phyloP scores from a whole-genome alignment of 2,329 filamentous ascomycete species.

The Apiospora marii region DNA sequence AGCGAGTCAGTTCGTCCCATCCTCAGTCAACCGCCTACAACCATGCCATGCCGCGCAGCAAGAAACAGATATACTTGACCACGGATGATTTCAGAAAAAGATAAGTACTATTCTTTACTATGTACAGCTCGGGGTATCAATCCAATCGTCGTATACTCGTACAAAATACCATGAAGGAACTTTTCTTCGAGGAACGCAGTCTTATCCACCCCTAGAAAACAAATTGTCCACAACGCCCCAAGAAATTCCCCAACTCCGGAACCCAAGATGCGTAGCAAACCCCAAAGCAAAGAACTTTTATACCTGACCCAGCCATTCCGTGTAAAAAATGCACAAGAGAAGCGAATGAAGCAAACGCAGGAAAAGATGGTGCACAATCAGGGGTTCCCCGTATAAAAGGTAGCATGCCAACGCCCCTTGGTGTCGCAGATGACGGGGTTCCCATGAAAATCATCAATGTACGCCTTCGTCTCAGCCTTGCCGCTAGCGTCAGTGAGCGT shows the following conservation, averaged over 20 bases:
- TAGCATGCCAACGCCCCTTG: slow-evolving; percentile 29
- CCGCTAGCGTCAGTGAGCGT: slow-evolving; percentile 25
- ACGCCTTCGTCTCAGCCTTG: slow-evolving; percentile 24
- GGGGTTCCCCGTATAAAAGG: slow-evolving; percentile 29
- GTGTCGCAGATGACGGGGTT: slow-evolving; percentile 32
- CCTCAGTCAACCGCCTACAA: background rate
- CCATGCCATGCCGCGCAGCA: too few species aligned
- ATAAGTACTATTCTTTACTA: background rate
- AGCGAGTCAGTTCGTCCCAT: background rate
- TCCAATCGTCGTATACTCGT: too few species aligned
- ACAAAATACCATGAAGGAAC: too few species aligned
- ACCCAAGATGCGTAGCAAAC: background rate
- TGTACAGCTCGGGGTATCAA: background rate
- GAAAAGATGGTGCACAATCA: background rate
- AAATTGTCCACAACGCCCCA: background rate
- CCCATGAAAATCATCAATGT: slow-evolving; percentile 34
- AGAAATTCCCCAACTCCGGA: background rate
- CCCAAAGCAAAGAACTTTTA: background rate
- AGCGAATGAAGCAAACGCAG: background rate
- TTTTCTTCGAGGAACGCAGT: background rate
- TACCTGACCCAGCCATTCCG: background rate
- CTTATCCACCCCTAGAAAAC: background rate
- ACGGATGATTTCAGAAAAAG: too few species aligned
- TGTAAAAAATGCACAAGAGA: background rate
- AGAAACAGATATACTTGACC: too few species aligned